phyloP scores from a whole-genome alignment of 192 early-diverging fungal genomes.

The Coemansia sp. region DNA sequence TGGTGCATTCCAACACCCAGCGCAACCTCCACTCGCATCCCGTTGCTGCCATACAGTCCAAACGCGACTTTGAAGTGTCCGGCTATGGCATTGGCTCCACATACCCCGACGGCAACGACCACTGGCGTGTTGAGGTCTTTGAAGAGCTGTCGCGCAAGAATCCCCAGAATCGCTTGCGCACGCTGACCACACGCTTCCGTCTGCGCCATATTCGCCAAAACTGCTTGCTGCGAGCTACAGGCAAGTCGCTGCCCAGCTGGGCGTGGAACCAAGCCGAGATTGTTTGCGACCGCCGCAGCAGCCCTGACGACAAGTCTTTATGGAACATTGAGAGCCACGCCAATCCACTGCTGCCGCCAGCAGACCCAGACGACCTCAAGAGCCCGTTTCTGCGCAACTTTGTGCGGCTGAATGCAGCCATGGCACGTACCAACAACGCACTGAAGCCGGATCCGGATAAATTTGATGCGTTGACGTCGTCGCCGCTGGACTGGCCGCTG shows the following conservation, averaged over 20 bases:
- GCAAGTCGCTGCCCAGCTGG: slow-evolving; percentile 88
- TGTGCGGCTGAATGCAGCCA: slow-evolving; percentile 85
- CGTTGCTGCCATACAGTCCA: slow-evolving; percentile 73
- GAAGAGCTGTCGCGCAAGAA: slow-evolving; percentile 57
- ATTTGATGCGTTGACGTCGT: slow-evolving; percentile 59
- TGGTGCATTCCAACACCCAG: slow-evolving; percentile 69
- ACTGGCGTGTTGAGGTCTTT: slow-evolving; percentile 85
- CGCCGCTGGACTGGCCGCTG: slow-evolving; percentile 89
- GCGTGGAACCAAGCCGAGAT: slow-evolving; percentile 94
- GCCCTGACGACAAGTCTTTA: slow-evolving; percentile 64
- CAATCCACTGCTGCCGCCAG: slow-evolving; percentile 75
- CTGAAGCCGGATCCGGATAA: slow-evolving; percentile 90
- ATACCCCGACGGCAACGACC: slow-evolving; percentile 78
- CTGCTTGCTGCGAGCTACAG: slow-evolving; percentile 75
- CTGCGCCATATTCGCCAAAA: slow-evolving; percentile 68
- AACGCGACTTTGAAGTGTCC: slow-evolving; percentile 79
- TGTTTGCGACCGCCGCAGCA: slow-evolving; percentile 71
- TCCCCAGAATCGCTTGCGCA: slow-evolving; percentile 56
- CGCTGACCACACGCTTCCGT: slow-evolving; percentile 79
- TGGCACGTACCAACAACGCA: slow-evolving; percentile 97
- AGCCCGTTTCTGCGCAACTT: slow-evolving; percentile 82
- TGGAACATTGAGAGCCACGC: slow-evolving; percentile 94
- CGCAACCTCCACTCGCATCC: slow-evolving; percentile 86
- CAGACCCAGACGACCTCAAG: slow-evolving; percentile 60
- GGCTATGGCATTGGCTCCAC: slow-evolving; percentile 74